These are phyloP conservation scores for Hevea brasiliensis DNA, from an alignment of 345 rosid species.

Conservation along the genomic window DNA sequence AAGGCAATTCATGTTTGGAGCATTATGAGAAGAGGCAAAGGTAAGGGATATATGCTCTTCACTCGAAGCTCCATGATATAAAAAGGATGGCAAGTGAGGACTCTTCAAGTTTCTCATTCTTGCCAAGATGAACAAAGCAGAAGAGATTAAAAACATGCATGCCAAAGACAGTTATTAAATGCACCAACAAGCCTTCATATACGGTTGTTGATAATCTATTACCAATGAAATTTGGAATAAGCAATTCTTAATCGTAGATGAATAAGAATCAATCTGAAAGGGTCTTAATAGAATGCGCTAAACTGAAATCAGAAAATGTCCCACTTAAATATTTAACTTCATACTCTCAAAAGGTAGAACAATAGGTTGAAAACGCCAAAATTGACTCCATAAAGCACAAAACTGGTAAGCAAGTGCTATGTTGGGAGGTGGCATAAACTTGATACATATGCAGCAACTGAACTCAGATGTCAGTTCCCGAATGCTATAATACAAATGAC, in stretches of 20 bases:
- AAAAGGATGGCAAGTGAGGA: background rate
- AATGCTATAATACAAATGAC: background rate
- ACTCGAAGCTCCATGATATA: constrained; percentile 54
- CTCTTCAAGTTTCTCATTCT: background rate
- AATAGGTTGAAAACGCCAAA: background rate
- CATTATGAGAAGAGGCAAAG: constrained; percentile 70
- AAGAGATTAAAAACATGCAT: no score
- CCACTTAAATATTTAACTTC: background rate
- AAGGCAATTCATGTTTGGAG: constrained; percentile 51
- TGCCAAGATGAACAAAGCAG: background rate
- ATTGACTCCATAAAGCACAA: background rate
- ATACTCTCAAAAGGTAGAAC: background rate
- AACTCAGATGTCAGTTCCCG: background rate
- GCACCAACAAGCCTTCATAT: background rate
- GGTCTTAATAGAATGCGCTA: background rate
- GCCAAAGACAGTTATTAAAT: background rate
- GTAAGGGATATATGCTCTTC: constrained; percentile 52
- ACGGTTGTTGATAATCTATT: background rate
- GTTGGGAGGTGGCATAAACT: background rate
- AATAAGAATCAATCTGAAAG: background rate
- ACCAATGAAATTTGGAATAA: background rate
- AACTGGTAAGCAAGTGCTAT: background rate
- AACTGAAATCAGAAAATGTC: background rate
- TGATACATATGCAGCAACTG: background rate
- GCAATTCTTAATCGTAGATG: background rate